A percentile compares a stretch with the other conserved stretches of the same genome.
phyloP scores from a whole-genome alignment of 495 filamentous ascomycete species.

The Hypoxylon crocopeplum region DNA sequence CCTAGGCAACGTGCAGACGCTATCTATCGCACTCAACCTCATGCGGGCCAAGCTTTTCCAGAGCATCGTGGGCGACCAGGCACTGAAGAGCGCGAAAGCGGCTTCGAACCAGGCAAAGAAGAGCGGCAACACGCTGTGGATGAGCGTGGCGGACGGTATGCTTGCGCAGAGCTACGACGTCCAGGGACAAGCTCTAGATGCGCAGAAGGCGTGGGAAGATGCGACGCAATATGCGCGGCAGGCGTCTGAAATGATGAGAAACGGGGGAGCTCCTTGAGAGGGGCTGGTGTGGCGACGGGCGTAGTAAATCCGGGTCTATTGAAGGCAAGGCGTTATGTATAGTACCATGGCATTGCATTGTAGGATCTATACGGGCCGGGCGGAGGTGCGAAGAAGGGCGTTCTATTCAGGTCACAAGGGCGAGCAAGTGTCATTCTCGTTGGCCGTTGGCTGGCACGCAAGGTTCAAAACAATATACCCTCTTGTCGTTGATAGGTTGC shows the following conservation, averaged over 20 bases:
- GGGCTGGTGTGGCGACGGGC: slow-evolving; percentile 11
- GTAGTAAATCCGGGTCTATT: slow-evolving; percentile 31
- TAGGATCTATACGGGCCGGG: slow-evolving; percentile 24
- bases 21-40: slow-evolving; percentile 80
- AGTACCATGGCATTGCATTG: slow-evolving; percentile 37
- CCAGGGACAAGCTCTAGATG: slow-evolving; percentile 72
- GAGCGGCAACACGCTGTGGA: slow-evolving; percentile 81
- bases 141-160: slow-evolving; percentile 81
- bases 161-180: slow-evolving; percentile 75
- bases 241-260: slow-evolving; percentile 33
- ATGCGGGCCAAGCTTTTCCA: slow-evolving; percentile 88
- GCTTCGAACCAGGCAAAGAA: slow-evolving; percentile 76
- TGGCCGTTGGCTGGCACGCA: slow-evolving; percentile 30
- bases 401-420: slow-evolving; percentile 25
- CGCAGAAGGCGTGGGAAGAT: slow-evolving; percentile 46
- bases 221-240: slow-evolving; percentile 38
- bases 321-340: slow-evolving; percentile 33
- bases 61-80: slow-evolving; percentile 85
- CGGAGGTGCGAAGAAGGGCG: slow-evolving; percentile 17
- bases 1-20: slow-evolving; percentile 75
- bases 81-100: slow-evolving; percentile 84
- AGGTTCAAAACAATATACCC: slow-evolving; percentile 36
- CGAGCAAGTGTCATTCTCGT: slow-evolving; percentile 18
- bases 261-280: slow-evolving; percentile 15
- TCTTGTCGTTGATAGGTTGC: slow-evolving; percentile 23